phyloP scores from a whole-genome alignment of 1,284 basidiomycete genomes.

The Ganoderma lingzhi region DNA sequence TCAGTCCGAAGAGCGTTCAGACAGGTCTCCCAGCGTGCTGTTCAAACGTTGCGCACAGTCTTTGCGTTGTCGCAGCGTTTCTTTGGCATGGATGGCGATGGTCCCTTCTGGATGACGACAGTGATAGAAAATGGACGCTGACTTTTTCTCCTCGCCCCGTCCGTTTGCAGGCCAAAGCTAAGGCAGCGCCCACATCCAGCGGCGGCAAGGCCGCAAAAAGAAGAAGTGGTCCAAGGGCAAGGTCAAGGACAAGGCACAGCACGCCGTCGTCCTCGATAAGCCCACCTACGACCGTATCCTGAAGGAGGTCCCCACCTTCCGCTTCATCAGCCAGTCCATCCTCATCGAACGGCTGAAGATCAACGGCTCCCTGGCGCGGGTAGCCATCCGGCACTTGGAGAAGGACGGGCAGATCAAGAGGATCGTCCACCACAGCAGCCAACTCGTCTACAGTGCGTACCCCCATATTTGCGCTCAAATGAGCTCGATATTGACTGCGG shows the following conservation, averaged over 20 bases:
- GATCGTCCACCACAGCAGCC: slow-evolving; percentile 95
- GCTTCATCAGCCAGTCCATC: slow-evolving; percentile 97
- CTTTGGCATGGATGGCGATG: slow-evolving; percentile 35
- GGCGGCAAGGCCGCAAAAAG: slow-evolving; percentile 93
- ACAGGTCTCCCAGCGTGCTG: slow-evolving; percentile 13
- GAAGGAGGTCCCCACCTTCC: slow-evolving; percentile 99
- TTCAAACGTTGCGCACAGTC: slow-evolving; percentile 13
- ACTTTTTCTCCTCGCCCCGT: slow-evolving; percentile 10
- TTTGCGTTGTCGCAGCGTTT: slow-evolving; percentile 17
- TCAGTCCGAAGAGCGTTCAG: slow-evolving; percentile 15
- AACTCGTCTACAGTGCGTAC: slow-evolving; percentile 92
- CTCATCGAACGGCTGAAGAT: slow-evolving; percentile 98
- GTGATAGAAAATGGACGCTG: slow-evolving; percentile 16
- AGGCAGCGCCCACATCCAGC: slow-evolving; percentile 73
- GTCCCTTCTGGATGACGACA: slow-evolving; percentile 34
- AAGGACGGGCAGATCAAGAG: slow-evolving; percentile 96
- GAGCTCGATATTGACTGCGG: slow-evolving; percentile 9
- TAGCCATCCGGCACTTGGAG: slow-evolving; percentile 94
- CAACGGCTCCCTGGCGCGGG: slow-evolving; percentile 94
- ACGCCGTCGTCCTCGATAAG: slow-evolving; percentile 95
- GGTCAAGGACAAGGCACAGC: slow-evolving; percentile 98
- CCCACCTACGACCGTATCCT: slow-evolving; percentile 92
- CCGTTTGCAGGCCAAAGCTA: slow-evolving; percentile 75
- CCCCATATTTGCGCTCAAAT: slow-evolving; percentile 13
- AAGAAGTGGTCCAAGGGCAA: slow-evolving; percentile 99